Conservation (phyloP, 2,329 filamentous ascomycete species). For the Pochonia chlamydosporia region DNA sequence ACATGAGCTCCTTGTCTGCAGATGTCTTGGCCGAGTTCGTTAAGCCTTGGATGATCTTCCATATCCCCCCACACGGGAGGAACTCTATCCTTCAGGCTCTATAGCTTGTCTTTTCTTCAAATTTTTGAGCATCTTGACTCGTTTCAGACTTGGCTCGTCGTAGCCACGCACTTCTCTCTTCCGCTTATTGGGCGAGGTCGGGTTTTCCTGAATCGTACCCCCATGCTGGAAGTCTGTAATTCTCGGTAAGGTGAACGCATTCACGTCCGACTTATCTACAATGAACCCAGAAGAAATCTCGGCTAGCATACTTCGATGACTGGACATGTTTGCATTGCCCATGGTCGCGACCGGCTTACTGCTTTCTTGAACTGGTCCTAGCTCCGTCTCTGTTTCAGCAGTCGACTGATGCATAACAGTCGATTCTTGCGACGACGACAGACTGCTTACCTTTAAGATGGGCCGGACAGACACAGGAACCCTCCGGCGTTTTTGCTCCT, state of each 20-base stretch:
- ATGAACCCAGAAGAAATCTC: conserved; percentile 22
- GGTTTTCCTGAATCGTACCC: neutral
- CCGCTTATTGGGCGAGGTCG: no score
- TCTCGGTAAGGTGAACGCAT: conserved; percentile 4
- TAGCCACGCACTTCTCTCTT: neutral
- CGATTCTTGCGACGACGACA: conserved; percentile 10
- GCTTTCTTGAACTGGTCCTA: conserved; percentile 19
- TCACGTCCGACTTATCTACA: neutral
- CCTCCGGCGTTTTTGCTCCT: conserved; percentile 30
- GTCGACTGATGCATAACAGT: neutral
- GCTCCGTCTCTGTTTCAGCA: conserved; percentile 6
- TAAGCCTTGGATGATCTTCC: neutral
- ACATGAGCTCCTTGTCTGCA: neutral
- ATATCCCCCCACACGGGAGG: neutral
- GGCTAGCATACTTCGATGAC: conserved; percentile 18
- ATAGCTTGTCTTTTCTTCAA: neutral
- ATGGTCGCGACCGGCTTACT: conserved; percentile 10
- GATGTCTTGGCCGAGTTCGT: neutral
- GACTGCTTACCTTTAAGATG: conserved; percentile 23
- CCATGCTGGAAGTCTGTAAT: conserved; percentile 3
- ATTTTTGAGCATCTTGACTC: neutral
- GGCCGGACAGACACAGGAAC: conserved; percentile 23
- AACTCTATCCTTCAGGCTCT: neutral
- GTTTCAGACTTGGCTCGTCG: neutral
- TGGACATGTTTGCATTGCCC: conserved; percentile 4